These are phyloP conservation scores for Cladosporium sp. DNA, from an alignment of 2,329 filamentous ascomycete genomes.

Conservation along the genomic window DNA sequence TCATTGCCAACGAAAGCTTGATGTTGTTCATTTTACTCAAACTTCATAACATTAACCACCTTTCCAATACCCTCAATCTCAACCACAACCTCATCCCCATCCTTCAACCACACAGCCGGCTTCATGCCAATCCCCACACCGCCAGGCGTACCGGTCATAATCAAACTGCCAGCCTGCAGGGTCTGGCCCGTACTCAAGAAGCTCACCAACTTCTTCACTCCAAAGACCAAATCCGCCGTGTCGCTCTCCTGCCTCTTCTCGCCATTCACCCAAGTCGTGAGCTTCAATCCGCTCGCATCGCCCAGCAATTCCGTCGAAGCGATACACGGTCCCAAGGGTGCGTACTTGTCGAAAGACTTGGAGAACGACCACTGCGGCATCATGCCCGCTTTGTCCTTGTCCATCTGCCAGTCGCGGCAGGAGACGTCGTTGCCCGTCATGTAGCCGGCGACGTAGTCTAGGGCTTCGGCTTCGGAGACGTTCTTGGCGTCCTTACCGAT, in stretches of 20 bases:
- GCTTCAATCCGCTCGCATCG: slow-evolving; percentile 40
- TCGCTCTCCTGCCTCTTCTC: slow-evolving; percentile 42
- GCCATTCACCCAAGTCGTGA: slow-evolving; percentile 49
- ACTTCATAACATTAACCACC: slow-evolving; percentile 30
- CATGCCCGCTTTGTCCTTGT: slow-evolving; percentile 39
- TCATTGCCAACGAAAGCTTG: too few relatives aligned
- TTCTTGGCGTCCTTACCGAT: slow-evolving; percentile 65
- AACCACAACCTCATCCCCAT: slow-evolving; percentile 33
- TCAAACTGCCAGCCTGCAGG: slow-evolving; percentile 44
- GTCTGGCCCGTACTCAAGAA: slow-evolving; percentile 36
- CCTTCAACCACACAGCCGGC: slow-evolving; percentile 29
- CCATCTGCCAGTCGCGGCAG: slow-evolving; percentile 61
- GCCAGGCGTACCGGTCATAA: slow-evolving; percentile 50
- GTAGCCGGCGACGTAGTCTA: slow-evolving; percentile 73
- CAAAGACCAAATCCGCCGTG: slow-evolving; percentile 45
- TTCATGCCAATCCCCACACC: slow-evolving; percentile 33
- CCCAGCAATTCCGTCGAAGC: slow-evolving; percentile 41
- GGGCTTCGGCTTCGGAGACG: slow-evolving; percentile 59
- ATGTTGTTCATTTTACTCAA: too few relatives aligned
- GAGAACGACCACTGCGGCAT: slow-evolving; percentile 57
- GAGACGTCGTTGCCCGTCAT: slow-evolving; percentile 75
- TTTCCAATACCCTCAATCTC: slow-evolving; percentile 32
- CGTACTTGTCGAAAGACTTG: slow-evolving; percentile 58
- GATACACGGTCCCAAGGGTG: slow-evolving; percentile 50
- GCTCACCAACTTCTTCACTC: slow-evolving; percentile 33